Evolutionary conservation across 441 rosid genomes (phyloP).

Genomic region (Adansonia grandidieri): DNA sequence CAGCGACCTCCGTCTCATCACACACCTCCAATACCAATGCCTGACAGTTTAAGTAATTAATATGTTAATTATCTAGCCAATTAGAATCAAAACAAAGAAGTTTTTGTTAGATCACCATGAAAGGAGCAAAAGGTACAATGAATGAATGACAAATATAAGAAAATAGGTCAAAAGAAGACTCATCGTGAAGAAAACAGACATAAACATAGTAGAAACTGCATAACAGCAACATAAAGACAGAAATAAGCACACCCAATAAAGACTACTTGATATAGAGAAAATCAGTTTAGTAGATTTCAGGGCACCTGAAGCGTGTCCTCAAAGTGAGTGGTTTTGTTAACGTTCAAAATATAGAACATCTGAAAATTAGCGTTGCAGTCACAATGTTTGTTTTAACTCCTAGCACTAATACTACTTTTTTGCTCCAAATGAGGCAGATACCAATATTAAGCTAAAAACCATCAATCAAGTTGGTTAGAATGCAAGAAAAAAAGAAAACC

Average conservation of each 20-base stretch:
- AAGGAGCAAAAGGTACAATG: background rate
- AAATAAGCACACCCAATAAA: background rate
- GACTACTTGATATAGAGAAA: too few relatives aligned
- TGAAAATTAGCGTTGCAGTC: too few relatives aligned
- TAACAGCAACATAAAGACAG: background rate
- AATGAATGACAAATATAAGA: background rate
- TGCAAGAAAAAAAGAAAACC: too few relatives aligned
- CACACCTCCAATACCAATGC: conserved; percentile 83
- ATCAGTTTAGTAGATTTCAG: too few relatives aligned
- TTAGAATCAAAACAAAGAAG: background rate
- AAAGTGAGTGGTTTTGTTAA: too few relatives aligned
- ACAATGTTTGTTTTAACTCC: too few relatives aligned
- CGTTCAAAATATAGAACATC: too few relatives aligned
- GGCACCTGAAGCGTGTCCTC: too few relatives aligned
- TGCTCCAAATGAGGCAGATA: too few relatives aligned
- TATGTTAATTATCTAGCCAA: conserved; percentile 22
- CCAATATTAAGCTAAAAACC: too few relatives aligned
- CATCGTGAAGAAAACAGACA: background rate
- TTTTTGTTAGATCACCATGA: background rate
- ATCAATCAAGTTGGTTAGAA: too few relatives aligned
- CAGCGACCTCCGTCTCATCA: conserved; percentile 92
- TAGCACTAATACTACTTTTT: too few relatives aligned
- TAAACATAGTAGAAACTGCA: background rate
- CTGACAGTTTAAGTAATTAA: conserved; percentile 43
- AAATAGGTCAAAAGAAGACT: background rate